Percentiles rank a stretch among this genome's conserved stretches.
Conservation (phyloP, 1,139 yeast species). For the Hemisphaericaspora xylanilytica region DNA sequence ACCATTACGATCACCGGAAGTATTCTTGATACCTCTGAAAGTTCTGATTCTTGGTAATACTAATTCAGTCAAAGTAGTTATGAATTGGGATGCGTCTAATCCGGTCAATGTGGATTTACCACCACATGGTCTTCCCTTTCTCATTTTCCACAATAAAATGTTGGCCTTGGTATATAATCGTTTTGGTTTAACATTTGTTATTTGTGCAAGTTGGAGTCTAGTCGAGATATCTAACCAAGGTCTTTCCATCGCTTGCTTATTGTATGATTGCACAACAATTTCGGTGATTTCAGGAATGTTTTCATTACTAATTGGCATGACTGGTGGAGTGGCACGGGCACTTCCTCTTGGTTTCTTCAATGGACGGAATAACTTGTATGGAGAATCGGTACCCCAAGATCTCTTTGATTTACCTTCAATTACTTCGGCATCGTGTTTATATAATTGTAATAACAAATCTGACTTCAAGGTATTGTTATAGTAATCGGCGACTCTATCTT, state of each 20-base stretch:
- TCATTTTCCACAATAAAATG: conserved; percentile 82
- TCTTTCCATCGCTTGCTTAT: conserved; percentile 69
- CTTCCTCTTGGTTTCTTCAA: conserved; percentile 63
- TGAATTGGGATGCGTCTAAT: conserved; percentile 79
- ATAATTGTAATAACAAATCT: conserved; percentile 75
- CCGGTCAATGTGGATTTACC: conserved; percentile 81
- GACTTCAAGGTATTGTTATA: conserved; percentile 69
- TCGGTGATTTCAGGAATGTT: conserved; percentile 72
- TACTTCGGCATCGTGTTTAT: conserved; percentile 57
- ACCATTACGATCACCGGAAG: conserved; percentile 83
- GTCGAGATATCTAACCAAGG: conserved; percentile 77
- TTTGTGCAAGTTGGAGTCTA: conserved; percentile 80
- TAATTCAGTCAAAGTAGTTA: conserved; percentile 82
- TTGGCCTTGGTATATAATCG: conserved; percentile 73
- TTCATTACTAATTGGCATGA: conserved; percentile 59
- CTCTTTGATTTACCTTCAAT: conserved; percentile 71
- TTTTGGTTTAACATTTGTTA: conserved; percentile 84
- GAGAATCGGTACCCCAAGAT: conserved; percentile 86
- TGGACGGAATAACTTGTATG: conserved; percentile 85
- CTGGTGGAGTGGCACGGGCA: conserved; percentile 67
- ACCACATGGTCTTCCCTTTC: conserved; percentile 91
- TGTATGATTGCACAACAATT: conserved; percentile 73
- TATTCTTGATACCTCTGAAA: conserved; percentile 71
- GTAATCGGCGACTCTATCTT: conserved; percentile 79
- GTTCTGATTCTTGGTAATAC: conserved; percentile 93